These are phyloP conservation scores for Coelastrella sp. DNA, from an alignment of 139 green algal genomes.

Conservation along the genomic window DNA sequence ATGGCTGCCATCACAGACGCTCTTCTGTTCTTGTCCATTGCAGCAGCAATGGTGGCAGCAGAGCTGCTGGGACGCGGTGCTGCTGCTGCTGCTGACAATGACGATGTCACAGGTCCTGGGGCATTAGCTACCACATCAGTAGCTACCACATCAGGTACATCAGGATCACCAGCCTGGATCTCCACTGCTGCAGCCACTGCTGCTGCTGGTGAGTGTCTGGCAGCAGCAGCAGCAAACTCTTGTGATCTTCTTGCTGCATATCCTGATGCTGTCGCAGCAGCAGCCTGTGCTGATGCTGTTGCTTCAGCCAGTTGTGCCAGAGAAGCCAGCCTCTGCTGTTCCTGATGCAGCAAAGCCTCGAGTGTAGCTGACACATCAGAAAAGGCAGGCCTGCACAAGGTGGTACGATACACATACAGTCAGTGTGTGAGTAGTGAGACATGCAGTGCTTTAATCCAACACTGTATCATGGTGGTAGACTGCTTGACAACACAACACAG, in stretches of 20 bases:
- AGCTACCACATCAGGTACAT: background rate
- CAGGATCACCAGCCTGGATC: constrained; percentile 15
- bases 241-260: background rate
- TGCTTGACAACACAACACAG: too few species aligned
- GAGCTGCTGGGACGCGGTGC: too few species aligned
- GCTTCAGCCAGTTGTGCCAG: background rate
- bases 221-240: constrained; percentile 13
- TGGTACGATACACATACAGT: background rate
- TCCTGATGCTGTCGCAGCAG: background rate
- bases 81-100: background rate
- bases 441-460: background rate
- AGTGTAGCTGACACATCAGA: background rate
- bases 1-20: background rate
- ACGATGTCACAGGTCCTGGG: background rate
- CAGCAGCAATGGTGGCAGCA: too few species aligned
- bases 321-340: background rate
- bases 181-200: too few species aligned
- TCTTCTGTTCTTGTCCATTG: background rate
- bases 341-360: background rate
- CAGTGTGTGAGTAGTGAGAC: background rate
- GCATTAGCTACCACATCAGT: background rate
- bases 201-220: too few species aligned
- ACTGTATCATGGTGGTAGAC: background rate
- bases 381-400: constrained; percentile 17
- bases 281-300: background rate